Evolutionary conservation across 176 grass and related monocot genomes (phyloP), one percentile per base, ranked within the genome.

Genomic region (Eremochloa ophiuroides): DNA sequence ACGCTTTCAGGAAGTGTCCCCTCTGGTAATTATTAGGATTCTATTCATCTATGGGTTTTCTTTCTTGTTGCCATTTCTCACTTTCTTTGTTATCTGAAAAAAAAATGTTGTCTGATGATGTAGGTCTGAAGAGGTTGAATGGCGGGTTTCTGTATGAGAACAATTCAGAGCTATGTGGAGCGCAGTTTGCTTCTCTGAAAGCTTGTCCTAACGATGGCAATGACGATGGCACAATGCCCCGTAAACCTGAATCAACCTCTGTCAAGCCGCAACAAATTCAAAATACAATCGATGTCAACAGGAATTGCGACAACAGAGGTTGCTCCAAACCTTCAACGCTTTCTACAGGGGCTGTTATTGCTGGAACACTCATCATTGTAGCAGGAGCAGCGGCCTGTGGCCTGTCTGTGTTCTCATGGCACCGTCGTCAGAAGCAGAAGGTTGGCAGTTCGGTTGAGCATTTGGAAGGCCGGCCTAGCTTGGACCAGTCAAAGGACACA

Each of bases 1-100:
- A 84, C 87, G 6, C 88, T 98, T 50, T 93, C 96, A 64, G 91
- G 96, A 82, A 93, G 43, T 67, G 88, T 98, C 39, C 88, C 93
- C 68, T 83, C 88, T 55, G 93, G 93, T 98, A 91, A 77, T 39
- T 66, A 28, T 25, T 47, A 76, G 11, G 78, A 15, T 38, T 64
- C 37, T 68, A 12, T 38, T 69, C 37, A 73, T 10, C 20, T 59
- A 12, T 30, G 6, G 16, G 69, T 4, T 42, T 61, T 25, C 18
- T 35, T 84, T 12, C 15, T 66, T 85, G 16, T 37, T 56, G 25
- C 14, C 11, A 74, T 8, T 35, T 1, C 53, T 41, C 16, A 10
- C 22, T 69, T 71, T 27, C 5, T 31, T 17, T 51, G 35, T 29
- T 7, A 55, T 75, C 69, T 90, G 29, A 85, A 47, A 47, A 46